Evolutionary conservation across 1,139 yeast species (phyloP).

Genomic region (Keqinozyma sinolaborantium): DNA sequence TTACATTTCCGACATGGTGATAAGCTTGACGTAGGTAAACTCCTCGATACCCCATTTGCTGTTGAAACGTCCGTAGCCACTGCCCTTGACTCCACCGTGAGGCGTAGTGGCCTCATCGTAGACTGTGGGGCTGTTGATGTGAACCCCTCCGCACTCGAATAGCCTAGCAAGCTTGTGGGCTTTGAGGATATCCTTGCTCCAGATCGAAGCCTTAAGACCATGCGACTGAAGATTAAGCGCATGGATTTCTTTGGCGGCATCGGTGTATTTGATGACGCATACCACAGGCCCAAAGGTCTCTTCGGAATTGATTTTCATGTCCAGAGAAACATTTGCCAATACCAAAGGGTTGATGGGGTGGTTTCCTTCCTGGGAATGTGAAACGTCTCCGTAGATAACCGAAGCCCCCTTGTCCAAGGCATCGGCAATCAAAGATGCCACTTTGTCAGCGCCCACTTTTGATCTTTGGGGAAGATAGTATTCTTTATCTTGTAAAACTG

Average conservation of each 20-base stretch:
- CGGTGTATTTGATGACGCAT: slow-evolving; percentile 27
- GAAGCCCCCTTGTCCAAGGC: slow-evolving; percentile 43
- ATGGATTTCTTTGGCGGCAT: slow-evolving; percentile 26
- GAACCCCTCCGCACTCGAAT: slow-evolving; percentile 48
- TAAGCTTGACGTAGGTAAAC: slow-evolving; percentile 34
- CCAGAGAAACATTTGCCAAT: slow-evolving; percentile 28
- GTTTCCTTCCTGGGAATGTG: slow-evolving; percentile 5
- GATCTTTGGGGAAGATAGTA: slow-evolving; percentile 26
- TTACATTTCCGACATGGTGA: slow-evolving; percentile 21
- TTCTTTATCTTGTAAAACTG: slow-evolving; percentile 18
- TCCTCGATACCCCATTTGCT: slow-evolving; percentile 49
- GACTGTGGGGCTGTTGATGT: slow-evolving; percentile 46
- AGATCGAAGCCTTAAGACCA: slow-evolving; percentile 55
- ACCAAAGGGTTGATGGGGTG: slow-evolving; percentile 24
- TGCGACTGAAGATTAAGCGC: slow-evolving; percentile 26
- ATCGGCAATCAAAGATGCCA: slow-evolving; percentile 28
- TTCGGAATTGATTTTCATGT: slow-evolving; percentile 26
- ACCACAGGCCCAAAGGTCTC: slow-evolving; percentile 53
- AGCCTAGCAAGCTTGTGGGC: slow-evolving; percentile 36
- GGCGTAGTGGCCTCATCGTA: slow-evolving; percentile 50
- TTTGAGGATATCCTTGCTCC: slow-evolving; percentile 42
- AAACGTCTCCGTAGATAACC: slow-evolving; percentile 18
- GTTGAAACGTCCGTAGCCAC: slow-evolving; percentile 53
- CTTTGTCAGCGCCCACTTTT: slow-evolving; percentile 17
- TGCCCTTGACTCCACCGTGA: slow-evolving; percentile 53